Evolutionary conservation across 352 stramenopile species (phyloP).

Genomic region (Peronosclerospora sorghi): DNA sequence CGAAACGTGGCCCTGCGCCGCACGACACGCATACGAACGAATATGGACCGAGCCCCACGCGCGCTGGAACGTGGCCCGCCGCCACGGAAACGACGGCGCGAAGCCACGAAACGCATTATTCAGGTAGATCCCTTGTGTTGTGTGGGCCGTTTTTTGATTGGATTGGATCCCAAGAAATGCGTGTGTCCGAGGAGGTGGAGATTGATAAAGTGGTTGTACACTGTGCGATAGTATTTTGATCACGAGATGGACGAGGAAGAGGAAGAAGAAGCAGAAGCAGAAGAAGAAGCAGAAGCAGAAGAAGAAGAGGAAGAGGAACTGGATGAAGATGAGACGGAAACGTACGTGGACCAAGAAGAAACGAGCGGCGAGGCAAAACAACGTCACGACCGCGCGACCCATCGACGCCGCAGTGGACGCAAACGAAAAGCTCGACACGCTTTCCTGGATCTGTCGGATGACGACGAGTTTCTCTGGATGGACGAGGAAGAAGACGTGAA

Average conservation of each 20-base stretch:
- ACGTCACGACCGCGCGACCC: no score
- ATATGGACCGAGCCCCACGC: no score
- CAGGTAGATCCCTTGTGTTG: constrained; percentile 10
- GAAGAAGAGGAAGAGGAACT: constrained; percentile 17
- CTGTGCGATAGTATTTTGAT: background rate
- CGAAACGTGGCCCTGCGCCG: no score
- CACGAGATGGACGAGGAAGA: constrained; percentile 9
- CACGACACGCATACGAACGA: no score
- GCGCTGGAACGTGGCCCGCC: no score
- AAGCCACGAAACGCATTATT: constrained; percentile 9
- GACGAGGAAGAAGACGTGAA: constrained; percentile 30
- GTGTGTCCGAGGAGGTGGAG: no score
- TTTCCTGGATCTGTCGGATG: constrained; percentile 22
- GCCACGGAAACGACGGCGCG: constrained; percentile 17
- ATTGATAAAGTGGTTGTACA: constrained; percentile 4
- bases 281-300: constrained; percentile 14
- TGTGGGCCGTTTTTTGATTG: constrained; percentile 1
- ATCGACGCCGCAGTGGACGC: constrained; percentile 29
- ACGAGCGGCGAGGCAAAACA: constrained; percentile 12
- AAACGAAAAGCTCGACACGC: constrained; percentile 16
- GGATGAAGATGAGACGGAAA: constrained; percentile 25
- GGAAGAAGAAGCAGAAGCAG: constrained; percentile 12
- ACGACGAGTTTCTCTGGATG: constrained; percentile 23
- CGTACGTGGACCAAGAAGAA: constrained; percentile 29
- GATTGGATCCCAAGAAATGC: no score